Conservation (phyloP, 2,329 filamentous ascomycete species). For the Neobulgaria alba region DNA sequence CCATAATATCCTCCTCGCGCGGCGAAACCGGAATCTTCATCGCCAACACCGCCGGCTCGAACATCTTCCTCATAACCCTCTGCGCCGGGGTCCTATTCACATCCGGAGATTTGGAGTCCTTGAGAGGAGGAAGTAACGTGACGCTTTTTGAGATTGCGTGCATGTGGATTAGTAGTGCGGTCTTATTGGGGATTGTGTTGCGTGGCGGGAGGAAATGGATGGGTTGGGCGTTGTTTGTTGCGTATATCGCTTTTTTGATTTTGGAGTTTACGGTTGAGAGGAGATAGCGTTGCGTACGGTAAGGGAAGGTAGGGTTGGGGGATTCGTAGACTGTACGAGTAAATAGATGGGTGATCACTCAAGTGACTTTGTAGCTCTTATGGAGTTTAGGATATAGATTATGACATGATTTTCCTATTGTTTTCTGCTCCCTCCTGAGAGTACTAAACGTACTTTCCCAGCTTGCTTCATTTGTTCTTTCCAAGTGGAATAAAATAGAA, state of each 20-base stretch:
- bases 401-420: too few species aligned
- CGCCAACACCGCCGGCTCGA: constrained; percentile 44
- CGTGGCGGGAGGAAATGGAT: constrained; percentile 28
- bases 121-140: constrained; percentile 18
- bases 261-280: constrained; percentile 14
- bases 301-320: too few species aligned
- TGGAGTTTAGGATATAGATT: too few species aligned
- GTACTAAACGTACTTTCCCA: too few species aligned
- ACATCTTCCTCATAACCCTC: constrained; percentile 44
- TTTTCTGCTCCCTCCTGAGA: too few species aligned
- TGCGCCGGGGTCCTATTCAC: constrained; percentile 37
- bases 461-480: too few species aligned
- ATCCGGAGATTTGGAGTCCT: constrained; percentile 20
- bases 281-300: too few species aligned
- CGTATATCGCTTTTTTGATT: constrained; percentile 27
- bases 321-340: too few species aligned
- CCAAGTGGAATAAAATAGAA: too few species aligned
- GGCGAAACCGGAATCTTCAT: constrained; percentile 42
- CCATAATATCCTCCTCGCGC: constrained; percentile 38
- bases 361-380: too few species aligned
- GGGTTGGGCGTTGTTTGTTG: constrained; percentile 25
- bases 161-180: constrained; percentile 22
- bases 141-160: constrained; percentile 25
- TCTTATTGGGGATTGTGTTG: constrained; percentile 28
- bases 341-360: too few species aligned